Evolutionary conservation across 129 eudicot species (phyloP).

Genomic region (Tagetes erecta): DNA sequence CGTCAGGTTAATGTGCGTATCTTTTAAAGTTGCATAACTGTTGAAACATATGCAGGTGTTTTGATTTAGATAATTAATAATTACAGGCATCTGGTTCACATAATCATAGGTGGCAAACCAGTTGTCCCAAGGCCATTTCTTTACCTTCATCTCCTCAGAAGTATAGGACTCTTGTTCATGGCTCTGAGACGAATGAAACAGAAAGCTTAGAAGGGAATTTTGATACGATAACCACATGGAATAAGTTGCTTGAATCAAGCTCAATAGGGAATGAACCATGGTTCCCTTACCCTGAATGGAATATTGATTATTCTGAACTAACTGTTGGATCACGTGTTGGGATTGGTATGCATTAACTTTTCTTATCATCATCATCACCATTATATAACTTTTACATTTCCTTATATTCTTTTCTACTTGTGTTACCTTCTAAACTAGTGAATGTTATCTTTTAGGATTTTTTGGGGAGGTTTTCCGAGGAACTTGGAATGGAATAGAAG

Average conservation of each 20-base stretch:
- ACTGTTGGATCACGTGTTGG: constrained; percentile 76
- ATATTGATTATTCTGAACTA: constrained; percentile 70
- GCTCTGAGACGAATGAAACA: constrained; percentile 41
- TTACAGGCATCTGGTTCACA: constrained; percentile 37
- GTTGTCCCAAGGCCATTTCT: constrained; percentile 63
- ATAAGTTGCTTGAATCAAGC: constrained; percentile 58
- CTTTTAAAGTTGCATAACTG: background rate
- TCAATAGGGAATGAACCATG: constrained; percentile 51
- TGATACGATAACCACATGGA: constrained; percentile 51
- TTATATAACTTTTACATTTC: background rate
- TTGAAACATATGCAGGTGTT: background rate
- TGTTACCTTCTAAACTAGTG: constrained; percentile 5
- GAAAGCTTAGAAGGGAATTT: constrained; percentile 34
- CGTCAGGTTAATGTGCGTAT: constrained; percentile 42
- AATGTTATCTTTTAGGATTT: constrained; percentile 50
- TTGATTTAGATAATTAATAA: background rate
- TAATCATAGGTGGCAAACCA: constrained; percentile 37
- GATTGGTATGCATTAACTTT: constrained; percentile 49
- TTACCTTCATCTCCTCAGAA: constrained; percentile 76
- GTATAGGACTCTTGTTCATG: constrained; percentile 34
- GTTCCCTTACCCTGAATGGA: constrained; percentile 77
- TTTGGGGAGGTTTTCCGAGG: constrained; percentile 93
- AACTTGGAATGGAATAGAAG: constrained; percentile 84
- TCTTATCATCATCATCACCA: constrained; percentile 9
- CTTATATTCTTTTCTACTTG: background rate